Evolutionary conservation across 83 land plant genomes (phyloP).

Genomic region (Larix sibirica): DNA sequence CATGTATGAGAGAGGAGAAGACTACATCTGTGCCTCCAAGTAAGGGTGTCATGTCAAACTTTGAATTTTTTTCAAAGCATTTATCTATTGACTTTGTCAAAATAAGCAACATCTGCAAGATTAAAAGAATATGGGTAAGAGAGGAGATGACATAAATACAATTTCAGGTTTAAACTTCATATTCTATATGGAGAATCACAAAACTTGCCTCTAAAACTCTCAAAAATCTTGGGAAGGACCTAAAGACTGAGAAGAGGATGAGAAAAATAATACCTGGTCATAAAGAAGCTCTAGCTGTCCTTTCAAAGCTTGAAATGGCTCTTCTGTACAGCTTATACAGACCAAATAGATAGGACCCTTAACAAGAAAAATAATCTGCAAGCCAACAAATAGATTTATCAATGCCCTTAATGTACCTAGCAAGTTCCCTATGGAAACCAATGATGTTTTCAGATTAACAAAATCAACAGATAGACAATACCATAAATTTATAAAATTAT

Average conservation of each 20-base stretch:
- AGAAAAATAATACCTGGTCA: conserved; percentile 69
- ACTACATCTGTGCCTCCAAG: conserved; percentile 94
- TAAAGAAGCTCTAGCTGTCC: conserved; percentile 94
- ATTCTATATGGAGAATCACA: neutral
- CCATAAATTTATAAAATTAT: neutral
- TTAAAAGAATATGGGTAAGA: conserved; percentile 39
- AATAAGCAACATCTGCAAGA: conserved; percentile 78
- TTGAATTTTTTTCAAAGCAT: conserved; percentile 90
- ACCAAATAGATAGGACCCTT: conserved; percentile 97
- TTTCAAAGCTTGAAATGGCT: conserved; percentile 78
- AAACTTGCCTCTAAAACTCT: neutral
- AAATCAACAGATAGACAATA: neutral
- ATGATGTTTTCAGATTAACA: neutral
- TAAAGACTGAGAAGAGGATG: neutral
- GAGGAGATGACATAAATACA: conserved; percentile 34
- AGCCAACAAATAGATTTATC: neutral
- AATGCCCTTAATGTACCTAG: neutral
- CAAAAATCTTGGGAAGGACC: neutral
- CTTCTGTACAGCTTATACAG: conserved; percentile 95
- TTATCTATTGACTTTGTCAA: conserved; percentile 87
- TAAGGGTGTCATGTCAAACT: conserved; percentile 93
- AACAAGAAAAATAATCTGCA: conserved; percentile 92
- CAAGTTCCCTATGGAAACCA: neutral
- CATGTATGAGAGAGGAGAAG: conserved; percentile 88
- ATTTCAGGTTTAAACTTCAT: conserved; percentile 26